Evolutionary conservation across 345 rosid species (phyloP), one percentile per base, ranked within the genome.

Genomic region (Euphorbia tirucalli): DNA sequence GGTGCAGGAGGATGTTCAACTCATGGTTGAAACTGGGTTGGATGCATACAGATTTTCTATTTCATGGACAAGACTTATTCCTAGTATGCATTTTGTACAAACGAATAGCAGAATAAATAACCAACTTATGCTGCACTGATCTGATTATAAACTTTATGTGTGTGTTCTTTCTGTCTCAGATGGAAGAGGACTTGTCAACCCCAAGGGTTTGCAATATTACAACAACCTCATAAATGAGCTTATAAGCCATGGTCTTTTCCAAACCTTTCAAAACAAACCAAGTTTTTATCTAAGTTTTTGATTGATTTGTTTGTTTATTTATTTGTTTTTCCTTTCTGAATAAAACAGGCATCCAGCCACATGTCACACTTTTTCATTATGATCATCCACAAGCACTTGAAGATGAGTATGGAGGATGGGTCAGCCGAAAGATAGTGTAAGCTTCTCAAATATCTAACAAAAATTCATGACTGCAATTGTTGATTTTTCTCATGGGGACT

Each of bases 1-100:
- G 59, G n/a, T n/a, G 83, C 79, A 89, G 94, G 93, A 91, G 79
- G 97, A 91, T 82, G 94, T 89, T 52, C 82, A 82, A 71, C 88
- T 91, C 48, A 91, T 91, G 95, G 86, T 52, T 60, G 83, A 84
- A 27, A 82, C 79, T 15, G 89, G 90, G 22, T 71, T 89, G 24
- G 90, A 87, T 50, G 93, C 91, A 68, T 91, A 86, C 66, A 83
- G 88, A 76, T 88, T 87, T 78, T 91, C 95, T 52, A 91, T 87
- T 71, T 89, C 97, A 18, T 89, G 91, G 93, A 82, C 95, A 22
- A 88, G 95, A 69, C 95, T 91, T 61, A 85, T 89, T 59, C 97
- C 90, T 27, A 73, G 97, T 89, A 85, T 19, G 74, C 18, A 48
- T 27, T 65, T 55, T 0, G 21, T 44, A 11, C 46, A 28, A 14